Percentiles rank a stretch among this genome's conserved stretches.
These are phyloP conservation scores for Kwoniella sp. DNA, from an alignment of 768 basidiomycete genomes.

Conservation along the genomic window DNA sequence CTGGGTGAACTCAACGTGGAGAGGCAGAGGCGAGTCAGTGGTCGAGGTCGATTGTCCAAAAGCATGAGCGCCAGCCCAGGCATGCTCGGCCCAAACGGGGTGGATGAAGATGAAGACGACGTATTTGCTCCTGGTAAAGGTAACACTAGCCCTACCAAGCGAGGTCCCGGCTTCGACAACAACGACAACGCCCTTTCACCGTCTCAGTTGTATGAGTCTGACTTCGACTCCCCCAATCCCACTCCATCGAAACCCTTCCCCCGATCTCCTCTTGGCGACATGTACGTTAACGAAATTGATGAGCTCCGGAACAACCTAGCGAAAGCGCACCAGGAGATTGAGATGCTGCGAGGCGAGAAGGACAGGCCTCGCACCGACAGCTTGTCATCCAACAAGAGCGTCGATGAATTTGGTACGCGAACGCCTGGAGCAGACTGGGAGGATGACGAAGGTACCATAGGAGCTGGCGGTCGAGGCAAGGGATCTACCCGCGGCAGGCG, in stretches of 20 bases:
- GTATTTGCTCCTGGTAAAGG: conserved; percentile 53
- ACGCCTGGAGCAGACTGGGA: conserved; percentile 37
- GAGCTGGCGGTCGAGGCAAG: conserved; percentile 28
- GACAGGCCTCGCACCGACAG: conserved; percentile 18
- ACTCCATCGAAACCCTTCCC: conserved; percentile 48
- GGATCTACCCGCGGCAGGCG: conserved; percentile 43
- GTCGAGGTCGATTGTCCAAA: conserved; percentile 32
- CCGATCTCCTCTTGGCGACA: conserved; percentile 49
- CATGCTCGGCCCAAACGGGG: conserved; percentile 36
- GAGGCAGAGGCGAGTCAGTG: conserved; percentile 36
- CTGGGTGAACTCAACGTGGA: conserved; percentile 72
- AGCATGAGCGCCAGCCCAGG: conserved; percentile 46
- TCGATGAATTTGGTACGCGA: conserved; percentile 36
- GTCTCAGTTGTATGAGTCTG: conserved; percentile 47
- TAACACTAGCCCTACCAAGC: conserved; percentile 43
- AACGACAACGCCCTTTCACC: conserved; percentile 52
- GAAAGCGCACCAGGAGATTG: conserved; percentile 48
- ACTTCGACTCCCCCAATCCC: conserved; percentile 53
- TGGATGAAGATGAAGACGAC: conserved; percentile 54
- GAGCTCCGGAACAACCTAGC: conserved; percentile 46
- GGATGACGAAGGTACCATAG: conserved; percentile 37
- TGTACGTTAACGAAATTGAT: conserved; percentile 52
- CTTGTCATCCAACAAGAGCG: conserved; percentile 7
- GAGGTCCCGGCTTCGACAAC: conserved; percentile 54
- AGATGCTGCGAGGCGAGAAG: conserved; percentile 33